These are phyloP conservation scores for Kwoniella europaea DNA, from an alignment of 768 basidiomycete species.

Conservation along the genomic window DNA sequence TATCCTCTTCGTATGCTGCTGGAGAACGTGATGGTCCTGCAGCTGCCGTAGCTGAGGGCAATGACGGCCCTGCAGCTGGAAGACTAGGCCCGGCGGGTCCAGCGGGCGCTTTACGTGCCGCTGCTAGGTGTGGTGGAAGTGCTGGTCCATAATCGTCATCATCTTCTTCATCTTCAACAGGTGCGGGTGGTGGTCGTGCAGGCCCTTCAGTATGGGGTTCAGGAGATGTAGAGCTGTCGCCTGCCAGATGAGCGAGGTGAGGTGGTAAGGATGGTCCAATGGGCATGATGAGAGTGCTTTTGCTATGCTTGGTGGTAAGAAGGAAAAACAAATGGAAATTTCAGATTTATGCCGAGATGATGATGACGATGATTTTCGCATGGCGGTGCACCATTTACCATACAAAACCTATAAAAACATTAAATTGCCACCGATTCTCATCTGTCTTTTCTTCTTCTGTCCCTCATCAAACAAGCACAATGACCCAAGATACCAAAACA, in stretches of 20 bases:
- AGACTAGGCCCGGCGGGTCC: background rate
- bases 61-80: slow-evolving; percentile 6
- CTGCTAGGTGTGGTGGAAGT: slow-evolving; percentile 70
- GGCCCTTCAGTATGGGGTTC: slow-evolving; percentile 9
- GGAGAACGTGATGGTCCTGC: slow-evolving; percentile 49
- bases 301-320: background rate
- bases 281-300: slow-evolving; percentile 31
- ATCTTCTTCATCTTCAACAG: slow-evolving; percentile 60
- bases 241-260: slow-evolving; percentile 51
- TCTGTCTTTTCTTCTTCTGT: background rate
- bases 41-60: slow-evolving; percentile 1
- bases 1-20: slow-evolving; percentile 63
- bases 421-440: slow-evolving; percentile 9
- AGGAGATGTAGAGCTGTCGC: slow-evolving; percentile 21
- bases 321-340: background rate
- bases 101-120: slow-evolving; percentile 45
- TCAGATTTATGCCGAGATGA: slow-evolving; percentile 5
- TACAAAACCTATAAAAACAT: background rate
- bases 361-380: background rate
- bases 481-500: slow-evolving; percentile 21
- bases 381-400: slow-evolving; percentile 3
- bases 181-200: slow-evolving; percentile 18
- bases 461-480: background rate
- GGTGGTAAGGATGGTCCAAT: slow-evolving; percentile 59
- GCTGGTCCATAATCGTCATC: slow-evolving; percentile 75